These are phyloP conservation scores for Rhododendron ferrugineum DNA, from an alignment of 148 eudicot genomes.

Conservation along the genomic window DNA sequence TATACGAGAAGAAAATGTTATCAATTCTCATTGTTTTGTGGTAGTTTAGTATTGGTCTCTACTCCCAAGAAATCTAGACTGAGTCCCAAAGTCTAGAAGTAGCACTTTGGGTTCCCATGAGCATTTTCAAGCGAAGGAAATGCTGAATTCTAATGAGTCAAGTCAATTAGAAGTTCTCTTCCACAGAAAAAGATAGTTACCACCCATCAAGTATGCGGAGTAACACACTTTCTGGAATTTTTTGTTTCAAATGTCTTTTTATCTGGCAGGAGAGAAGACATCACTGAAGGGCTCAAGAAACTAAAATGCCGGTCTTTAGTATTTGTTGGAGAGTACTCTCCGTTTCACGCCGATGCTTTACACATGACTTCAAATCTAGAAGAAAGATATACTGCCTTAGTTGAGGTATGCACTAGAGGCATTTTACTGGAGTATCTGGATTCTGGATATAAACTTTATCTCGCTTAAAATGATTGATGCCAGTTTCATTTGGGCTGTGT, in stretches of 20 bases:
- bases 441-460: neutral
- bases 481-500: too few relatives aligned
- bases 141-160: neutral
- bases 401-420: constrained; percentile 52
- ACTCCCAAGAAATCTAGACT: neutral
- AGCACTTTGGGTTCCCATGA: neutral
- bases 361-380: constrained; percentile 89
- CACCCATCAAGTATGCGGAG: neutral
- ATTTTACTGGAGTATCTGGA: neutral
- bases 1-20: neutral
- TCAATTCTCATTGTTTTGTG: neutral
- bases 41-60: neutral
- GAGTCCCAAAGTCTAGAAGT: neutral
- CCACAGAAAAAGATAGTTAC: neutral
- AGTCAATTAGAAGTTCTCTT: neutral
- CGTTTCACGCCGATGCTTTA: constrained; percentile 79
- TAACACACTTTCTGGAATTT: neutral
- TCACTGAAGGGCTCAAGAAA: constrained; percentile 63
- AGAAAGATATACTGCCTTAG: constrained; percentile 71
- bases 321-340: constrained; percentile 81
- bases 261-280: constrained; percentile 73
- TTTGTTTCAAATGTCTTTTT: neutral
- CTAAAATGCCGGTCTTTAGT: constrained; percentile 70
- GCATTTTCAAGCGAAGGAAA: neutral
- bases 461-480: too few relatives aligned